A percentile compares a stretch with the other conserved stretches of the same genome.
These are phyloP conservation scores for Aspergillus bertholletiae DNA, from an alignment of 495 filamentous ascomycete species.

Conservation along the genomic window DNA sequence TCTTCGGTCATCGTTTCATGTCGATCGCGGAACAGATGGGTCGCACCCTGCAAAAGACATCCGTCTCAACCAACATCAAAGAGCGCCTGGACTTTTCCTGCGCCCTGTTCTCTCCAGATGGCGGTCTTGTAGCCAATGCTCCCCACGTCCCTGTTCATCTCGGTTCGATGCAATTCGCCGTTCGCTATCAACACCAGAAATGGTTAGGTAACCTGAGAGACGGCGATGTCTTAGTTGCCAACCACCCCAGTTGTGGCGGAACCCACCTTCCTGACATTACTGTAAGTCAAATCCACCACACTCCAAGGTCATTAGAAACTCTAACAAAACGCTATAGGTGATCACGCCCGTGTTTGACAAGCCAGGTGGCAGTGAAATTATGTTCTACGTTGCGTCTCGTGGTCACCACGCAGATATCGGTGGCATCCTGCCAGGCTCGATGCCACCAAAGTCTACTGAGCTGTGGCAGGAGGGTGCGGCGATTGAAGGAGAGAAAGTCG, in stretches of 20 bases:
- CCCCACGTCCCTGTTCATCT: constrained; percentile 94
- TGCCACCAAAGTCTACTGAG: constrained; percentile 93
- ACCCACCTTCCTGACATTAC: constrained; percentile 91
- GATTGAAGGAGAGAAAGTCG: constrained; percentile 91
- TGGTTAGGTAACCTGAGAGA: constrained; percentile 84
- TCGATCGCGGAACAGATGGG: constrained; percentile 99
- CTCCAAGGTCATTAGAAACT: not conserved
- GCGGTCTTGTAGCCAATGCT: constrained; percentile 90
- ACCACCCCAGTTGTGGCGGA: constrained; percentile 92
- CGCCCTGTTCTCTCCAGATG: constrained; percentile 87
- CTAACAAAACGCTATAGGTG: constrained; percentile 31
- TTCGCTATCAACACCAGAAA: constrained; percentile 86
- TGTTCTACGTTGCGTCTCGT: constrained; percentile 94
- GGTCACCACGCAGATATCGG: constrained; percentile 98
- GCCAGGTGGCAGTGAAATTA: constrained; percentile 70
- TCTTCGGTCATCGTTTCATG: constrained; percentile 98
- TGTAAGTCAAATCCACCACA: constrained; percentile 39
- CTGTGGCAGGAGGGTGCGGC: constrained; percentile 93
- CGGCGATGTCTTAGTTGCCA: constrained; percentile 92
- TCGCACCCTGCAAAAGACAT: constrained; percentile 90
- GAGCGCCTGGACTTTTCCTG: constrained; percentile 96
- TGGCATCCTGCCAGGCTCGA: constrained; percentile 90
- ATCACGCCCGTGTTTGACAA: constrained; percentile 78
- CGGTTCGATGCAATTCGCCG: constrained; percentile 92
- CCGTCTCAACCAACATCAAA: constrained; percentile 97